phyloP scores from a whole-genome alignment of 2,329 filamentous ascomycete species.

The Alternaria sp. region DNA sequence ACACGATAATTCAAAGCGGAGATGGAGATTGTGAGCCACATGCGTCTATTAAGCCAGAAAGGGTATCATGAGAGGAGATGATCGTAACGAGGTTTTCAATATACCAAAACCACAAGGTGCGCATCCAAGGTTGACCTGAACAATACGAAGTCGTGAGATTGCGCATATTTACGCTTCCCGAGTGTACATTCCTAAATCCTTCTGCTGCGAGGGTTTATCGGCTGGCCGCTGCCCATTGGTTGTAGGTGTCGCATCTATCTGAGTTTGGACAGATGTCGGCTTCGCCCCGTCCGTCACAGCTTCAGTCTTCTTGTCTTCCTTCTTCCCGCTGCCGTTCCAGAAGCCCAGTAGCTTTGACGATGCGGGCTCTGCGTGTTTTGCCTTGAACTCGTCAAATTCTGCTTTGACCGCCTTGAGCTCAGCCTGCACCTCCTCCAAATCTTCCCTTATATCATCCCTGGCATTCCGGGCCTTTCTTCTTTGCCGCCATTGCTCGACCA shows the following conservation, averaged over 20 bases:
- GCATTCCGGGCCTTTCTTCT: conserved; percentile 67
- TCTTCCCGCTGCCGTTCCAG: conserved; percentile 38
- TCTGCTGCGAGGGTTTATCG: conserved; percentile 2
- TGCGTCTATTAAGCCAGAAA: conserved; percentile 6
- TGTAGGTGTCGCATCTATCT: neutral
- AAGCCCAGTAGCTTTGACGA: conserved; percentile 42
- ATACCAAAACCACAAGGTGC: too few species aligned
- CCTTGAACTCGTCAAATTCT: conserved; percentile 54
- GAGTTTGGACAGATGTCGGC: neutral
- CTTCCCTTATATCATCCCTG: conserved; percentile 67
- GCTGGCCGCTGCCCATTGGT: neutral
- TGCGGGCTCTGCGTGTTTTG: conserved; percentile 40
- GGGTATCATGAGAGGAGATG: conserved; percentile 51
- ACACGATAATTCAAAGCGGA: neutral
- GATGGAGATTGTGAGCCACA: neutral
- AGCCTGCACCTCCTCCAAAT: conserved; percentile 66
- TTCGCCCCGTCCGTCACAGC: conserved; percentile 19
- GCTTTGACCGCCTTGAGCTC: conserved; percentile 50
- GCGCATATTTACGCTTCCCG: neutral
- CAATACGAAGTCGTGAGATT: neutral
- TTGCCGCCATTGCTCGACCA: conserved; percentile 69
- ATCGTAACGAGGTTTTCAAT: neutral
- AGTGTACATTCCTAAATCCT: neutral
- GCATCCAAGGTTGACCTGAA: neutral
- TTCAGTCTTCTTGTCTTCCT: conserved; percentile 30